These are phyloP conservation scores for Colletotrichum chlorophyti DNA, from an alignment of 2,329 filamentous ascomycete species.

Conservation along the genomic window DNA sequence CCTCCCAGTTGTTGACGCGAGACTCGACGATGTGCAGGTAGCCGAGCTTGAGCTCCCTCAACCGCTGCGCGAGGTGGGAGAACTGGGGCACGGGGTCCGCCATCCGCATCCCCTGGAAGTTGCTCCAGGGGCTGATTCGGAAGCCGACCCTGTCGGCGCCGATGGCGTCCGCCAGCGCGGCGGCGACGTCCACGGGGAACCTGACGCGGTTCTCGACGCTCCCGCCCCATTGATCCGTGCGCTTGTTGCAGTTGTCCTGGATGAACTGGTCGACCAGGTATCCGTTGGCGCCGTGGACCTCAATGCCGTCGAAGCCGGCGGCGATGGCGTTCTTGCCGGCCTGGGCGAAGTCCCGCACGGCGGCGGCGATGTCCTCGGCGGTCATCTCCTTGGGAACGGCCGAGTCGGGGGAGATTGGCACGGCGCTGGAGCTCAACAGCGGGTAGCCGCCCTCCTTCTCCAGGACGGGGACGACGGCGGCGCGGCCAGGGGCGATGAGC, in stretches of 20 bases:
- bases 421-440: constrained; percentile 36
- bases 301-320: constrained; percentile 75
- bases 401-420: constrained; percentile 51
- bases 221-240: constrained; percentile 60
- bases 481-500: constrained; percentile 67
- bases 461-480: constrained; percentile 43
- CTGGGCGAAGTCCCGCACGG: constrained; percentile 63
- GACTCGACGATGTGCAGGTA: constrained; percentile 70
- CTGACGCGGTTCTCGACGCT: constrained; percentile 58
- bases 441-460: constrained; percentile 35
- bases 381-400: constrained; percentile 68
- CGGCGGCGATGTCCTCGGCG: constrained; percentile 65
- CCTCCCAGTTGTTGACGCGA: constrained; percentile 51
- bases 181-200: constrained; percentile 57
- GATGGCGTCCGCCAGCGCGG: constrained; percentile 45
- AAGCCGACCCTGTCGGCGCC: constrained; percentile 62
- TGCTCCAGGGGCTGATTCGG: constrained; percentile 65
- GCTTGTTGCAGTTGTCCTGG: constrained; percentile 54
- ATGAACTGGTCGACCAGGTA: constrained; percentile 70
- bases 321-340: constrained; percentile 61
- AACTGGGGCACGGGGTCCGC: constrained; percentile 69
- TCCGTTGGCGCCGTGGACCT: constrained; percentile 64
- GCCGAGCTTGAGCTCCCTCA: constrained; percentile 59
- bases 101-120: constrained; percentile 71
- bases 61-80: constrained; percentile 57